A percentile compares a stretch with the other conserved stretches of the same genome.
Conservation (phyloP, 768 basidiomycete genomes). For the Harrya chromipes region DNA sequence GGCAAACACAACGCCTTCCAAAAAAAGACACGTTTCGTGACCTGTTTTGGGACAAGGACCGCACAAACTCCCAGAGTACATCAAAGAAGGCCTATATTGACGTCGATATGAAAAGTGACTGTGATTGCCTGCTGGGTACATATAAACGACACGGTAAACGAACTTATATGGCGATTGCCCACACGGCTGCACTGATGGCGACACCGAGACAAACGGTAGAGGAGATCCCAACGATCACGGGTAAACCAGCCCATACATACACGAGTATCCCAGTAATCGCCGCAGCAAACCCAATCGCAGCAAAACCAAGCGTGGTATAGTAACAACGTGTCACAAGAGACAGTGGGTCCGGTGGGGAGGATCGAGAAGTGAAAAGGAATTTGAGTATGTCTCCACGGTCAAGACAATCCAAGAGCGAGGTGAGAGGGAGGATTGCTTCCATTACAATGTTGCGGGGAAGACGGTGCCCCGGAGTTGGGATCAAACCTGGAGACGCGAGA, state of each 20-base stretch:
- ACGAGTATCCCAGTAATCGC: conserved; percentile 25
- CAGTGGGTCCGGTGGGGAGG: conserved; percentile 13
- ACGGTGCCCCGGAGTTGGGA: conserved; percentile 8
- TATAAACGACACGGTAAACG: not conserved
- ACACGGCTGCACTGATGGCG: conserved; percentile 16
- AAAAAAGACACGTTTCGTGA: not conserved
- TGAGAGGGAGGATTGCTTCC: conserved; percentile 13
- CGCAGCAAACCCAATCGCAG: conserved; percentile 23
- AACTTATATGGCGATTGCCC: conserved; percentile 24
- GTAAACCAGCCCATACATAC: conserved; percentile 26
- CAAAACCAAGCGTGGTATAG: conserved; percentile 23
- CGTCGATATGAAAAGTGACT: too few species aligned
- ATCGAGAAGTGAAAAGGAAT: not conserved
- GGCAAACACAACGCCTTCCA: conserved; percentile 11
- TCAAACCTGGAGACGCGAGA: not conserved
- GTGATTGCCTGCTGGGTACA: not conserved
- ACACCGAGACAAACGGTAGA: conserved; percentile 27
- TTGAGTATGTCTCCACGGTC: not conserved
- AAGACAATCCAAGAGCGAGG: not conserved
- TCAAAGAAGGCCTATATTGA: too few species aligned
- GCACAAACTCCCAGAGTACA: too few species aligned
- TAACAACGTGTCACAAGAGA: conserved; percentile 26
- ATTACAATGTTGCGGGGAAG: conserved; percentile 12
- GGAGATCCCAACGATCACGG: conserved; percentile 25
- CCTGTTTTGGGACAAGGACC: not conserved